Conservation (phyloP, 176 grass and related monocot genomes). For the Saccharum officinarum region DNA sequence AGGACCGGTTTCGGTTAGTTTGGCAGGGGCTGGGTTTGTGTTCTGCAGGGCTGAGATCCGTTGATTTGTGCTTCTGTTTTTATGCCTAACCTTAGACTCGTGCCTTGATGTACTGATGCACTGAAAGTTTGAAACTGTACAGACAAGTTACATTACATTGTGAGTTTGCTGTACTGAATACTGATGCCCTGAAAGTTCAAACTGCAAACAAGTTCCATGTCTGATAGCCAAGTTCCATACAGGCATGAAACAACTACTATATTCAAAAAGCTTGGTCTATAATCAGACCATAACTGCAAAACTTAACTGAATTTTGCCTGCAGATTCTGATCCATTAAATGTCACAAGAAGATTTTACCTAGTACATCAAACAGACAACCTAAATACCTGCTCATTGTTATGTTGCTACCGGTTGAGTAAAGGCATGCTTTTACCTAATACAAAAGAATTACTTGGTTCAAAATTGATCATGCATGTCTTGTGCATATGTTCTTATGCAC, state of each 20-base stretch:
- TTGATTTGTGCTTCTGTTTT: background rate
- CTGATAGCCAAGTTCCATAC: background rate
- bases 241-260: background rate
- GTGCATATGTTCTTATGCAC: background rate
- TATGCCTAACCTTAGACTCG: background rate
- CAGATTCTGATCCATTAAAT: background rate
- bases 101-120: background rate
- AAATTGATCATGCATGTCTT: background rate
- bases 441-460: background rate
- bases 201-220: background rate
- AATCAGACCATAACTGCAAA: background rate
- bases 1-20: background rate
- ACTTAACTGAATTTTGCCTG: background rate
- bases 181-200: background rate
- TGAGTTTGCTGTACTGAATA: background rate
- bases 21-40: background rate
- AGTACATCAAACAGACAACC: background rate
- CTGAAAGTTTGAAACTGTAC: background rate
- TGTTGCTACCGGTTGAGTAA: background rate
- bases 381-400: background rate
- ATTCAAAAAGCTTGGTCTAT: background rate
- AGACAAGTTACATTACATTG: background rate
- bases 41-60: background rate
- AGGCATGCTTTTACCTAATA: background rate
- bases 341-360: background rate